Evolutionary conservation across 2,329 filamentous ascomycete genomes (phyloP), one percentile per base, ranked within the genome.

Genomic region (Mycosphaerella arachidis): DNA sequence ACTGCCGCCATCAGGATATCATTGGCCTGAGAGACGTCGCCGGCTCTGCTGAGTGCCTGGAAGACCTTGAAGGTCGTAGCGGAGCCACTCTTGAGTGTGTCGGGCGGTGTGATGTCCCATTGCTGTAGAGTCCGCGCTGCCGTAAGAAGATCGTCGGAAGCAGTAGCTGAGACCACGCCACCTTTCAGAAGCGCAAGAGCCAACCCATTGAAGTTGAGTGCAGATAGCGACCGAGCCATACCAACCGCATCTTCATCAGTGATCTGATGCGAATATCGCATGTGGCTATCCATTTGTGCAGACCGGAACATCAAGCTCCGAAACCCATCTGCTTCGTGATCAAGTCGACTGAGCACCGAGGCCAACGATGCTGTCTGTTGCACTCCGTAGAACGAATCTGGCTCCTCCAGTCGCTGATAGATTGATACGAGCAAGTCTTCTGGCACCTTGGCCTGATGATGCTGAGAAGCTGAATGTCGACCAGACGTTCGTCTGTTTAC

Each of bases 361-460:
- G 84, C 80, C 16, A 99, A 77, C 59, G 86, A 92, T 6, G 91
- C 84, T 45, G 85, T 84, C 73, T 95, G 89, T 46, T 90, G 85
- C 7, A 97, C 82, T 4, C 94, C 95, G 71, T 99, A 99, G 73
- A 96, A 99, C 0, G 92, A 88, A 73, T 99, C 94, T 1, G 92
- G 93, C 69, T 99, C 95, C 70, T 97, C 92, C 51, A 99, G 89
- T 62, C 91, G 93, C 71, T 91, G 89, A 72, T 94, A 99, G 2
- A 99, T 92, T 0, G 84, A 80, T 48, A 96, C 81, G 12, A 97
- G 79, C 1, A 95, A 80, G 31, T 90, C 85, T 3, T 84, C 81
- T 6, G 90, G 83, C 29, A 79, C 60, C 0, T 70, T 70, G 12
- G 73, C 86, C 77, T 52, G 35, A n/a, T 51, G 56, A 18, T 50